Conservation (phyloP, 148 eudicot genomes). For the Rhododendron kiyosumense region DNA sequence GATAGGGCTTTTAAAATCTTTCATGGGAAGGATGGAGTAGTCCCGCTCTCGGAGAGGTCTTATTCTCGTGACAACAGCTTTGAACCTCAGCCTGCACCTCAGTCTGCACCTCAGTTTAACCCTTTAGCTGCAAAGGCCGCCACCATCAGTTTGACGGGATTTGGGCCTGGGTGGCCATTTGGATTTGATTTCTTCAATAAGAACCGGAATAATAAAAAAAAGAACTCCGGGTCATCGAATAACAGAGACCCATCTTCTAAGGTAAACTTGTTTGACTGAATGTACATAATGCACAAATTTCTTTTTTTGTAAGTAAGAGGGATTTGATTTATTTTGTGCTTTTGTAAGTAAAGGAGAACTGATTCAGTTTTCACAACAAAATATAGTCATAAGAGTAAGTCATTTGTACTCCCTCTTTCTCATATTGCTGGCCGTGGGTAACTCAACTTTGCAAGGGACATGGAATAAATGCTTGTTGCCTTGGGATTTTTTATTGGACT, state of each 20-base stretch:
- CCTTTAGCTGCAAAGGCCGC: constrained; percentile 74
- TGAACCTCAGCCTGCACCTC: constrained; percentile 27
- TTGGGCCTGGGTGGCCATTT: constrained; percentile 80
- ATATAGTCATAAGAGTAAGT: not conserved
- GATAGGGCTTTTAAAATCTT: constrained; percentile 69
- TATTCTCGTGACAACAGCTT: constrained; percentile 18
- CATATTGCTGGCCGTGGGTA: not conserved
- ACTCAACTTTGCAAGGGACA: not conserved
- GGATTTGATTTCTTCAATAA: constrained; percentile 47
- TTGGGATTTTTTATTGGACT: not conserved
- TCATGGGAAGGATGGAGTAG: constrained; percentile 78
- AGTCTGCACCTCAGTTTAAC: constrained; percentile 49
- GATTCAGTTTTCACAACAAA: not conserved
- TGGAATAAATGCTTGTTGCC: not conserved
- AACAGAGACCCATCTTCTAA: constrained; percentile 29
- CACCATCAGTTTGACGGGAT: constrained; percentile 61
- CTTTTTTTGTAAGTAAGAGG: not conserved
- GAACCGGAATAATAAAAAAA: constrained; percentile 46
- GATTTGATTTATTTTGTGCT: not conserved
- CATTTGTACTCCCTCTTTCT: not conserved
- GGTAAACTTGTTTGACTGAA: constrained; percentile 21
- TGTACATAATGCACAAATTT: not conserved
- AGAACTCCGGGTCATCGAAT: constrained; percentile 38
- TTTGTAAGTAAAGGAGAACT: not conserved
- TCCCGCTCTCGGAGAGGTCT: constrained; percentile 51